Conservation (phyloP, 1,284 basidiomycete genomes). For the Apiotrichum domesticum region DNA sequence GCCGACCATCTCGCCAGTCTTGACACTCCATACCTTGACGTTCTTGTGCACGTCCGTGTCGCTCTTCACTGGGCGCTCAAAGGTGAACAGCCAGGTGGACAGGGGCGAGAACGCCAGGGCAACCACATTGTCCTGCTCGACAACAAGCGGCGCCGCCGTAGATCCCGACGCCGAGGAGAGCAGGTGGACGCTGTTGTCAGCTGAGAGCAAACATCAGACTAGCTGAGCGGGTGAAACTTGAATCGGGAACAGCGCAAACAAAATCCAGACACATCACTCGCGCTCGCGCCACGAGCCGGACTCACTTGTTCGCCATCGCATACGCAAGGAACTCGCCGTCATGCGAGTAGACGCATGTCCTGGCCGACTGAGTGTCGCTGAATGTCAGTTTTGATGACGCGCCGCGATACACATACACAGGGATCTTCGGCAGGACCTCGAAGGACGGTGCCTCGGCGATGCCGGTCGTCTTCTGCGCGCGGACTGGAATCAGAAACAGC, state of each 20-base stretch:
- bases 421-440: constrained; percentile 60
- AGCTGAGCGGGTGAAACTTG: not conserved
- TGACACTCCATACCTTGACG: constrained; percentile 41
- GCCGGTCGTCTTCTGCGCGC: constrained; percentile 87
- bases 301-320: constrained; percentile 66
- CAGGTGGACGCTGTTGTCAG: constrained; percentile 30
- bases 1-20: constrained; percentile 38
- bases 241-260: not conserved
- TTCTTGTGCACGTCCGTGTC: constrained; percentile 46
- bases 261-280: not conserved
- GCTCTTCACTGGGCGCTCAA: constrained; percentile 64
- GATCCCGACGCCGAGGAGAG: constrained; percentile 29
- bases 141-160: constrained; percentile 18
- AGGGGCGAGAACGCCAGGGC: constrained; percentile 88
- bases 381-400: constrained; percentile 53
- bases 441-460: constrained; percentile 80
- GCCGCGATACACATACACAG: constrained; percentile 43
- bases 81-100: constrained; percentile 86
- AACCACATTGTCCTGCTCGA: constrained; percentile 60
- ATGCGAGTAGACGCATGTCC: constrained; percentile 75
- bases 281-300: constrained; percentile 15
- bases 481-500: constrained; percentile 53
- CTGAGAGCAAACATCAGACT: too few species aligned
- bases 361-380: constrained; percentile 49
- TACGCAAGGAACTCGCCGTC: constrained; percentile 85